phyloP scores from a whole-genome alignment of 345 rosid species.

The Melaleuca quinquenervia region DNA sequence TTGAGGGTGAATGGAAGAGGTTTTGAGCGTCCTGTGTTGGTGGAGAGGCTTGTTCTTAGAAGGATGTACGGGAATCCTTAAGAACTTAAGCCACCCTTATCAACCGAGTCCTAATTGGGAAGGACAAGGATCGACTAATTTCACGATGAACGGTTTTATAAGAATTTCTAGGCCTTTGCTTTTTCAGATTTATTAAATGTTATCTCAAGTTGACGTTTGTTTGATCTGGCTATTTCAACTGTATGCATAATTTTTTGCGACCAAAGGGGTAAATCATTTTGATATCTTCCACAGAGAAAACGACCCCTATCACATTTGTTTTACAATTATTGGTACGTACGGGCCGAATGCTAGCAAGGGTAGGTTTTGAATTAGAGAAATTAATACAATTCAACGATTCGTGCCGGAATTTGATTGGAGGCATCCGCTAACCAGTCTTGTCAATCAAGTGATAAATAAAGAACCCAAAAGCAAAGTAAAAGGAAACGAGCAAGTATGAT shows the following conservation, averaged over 20 bases:
- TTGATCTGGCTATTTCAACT: not conserved
- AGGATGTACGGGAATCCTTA: slow-evolving; percentile 38
- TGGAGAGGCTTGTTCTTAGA: slow-evolving; percentile 44
- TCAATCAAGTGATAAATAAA: not conserved
- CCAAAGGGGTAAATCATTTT: not conserved
- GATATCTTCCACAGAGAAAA: not conserved
- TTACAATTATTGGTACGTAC: not conserved
- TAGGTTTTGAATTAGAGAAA: not conserved
- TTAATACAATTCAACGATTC: not conserved
- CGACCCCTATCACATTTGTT: not conserved
- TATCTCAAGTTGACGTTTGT: not conserved
- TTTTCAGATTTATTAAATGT: not conserved
- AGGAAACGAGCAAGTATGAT: not conserved
- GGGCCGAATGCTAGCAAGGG: not conserved
- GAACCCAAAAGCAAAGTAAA: not conserved
- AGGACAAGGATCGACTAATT: not conserved
- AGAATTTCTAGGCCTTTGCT: not conserved
- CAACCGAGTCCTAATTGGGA: slow-evolving; percentile 27
- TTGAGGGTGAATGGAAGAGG: slow-evolving; percentile 30
- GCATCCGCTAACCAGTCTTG: not conserved
- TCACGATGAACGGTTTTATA: not conserved
- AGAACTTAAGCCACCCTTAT: slow-evolving; percentile 38
- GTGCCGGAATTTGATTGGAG: not conserved
- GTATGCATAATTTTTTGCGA: not conserved
- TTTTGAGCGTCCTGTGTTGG: slow-evolving; percentile 39